Base-by-base conservation (phyloP, 163 green algal genomes). In the Chlamydomonas reinhardtii region DNA sequence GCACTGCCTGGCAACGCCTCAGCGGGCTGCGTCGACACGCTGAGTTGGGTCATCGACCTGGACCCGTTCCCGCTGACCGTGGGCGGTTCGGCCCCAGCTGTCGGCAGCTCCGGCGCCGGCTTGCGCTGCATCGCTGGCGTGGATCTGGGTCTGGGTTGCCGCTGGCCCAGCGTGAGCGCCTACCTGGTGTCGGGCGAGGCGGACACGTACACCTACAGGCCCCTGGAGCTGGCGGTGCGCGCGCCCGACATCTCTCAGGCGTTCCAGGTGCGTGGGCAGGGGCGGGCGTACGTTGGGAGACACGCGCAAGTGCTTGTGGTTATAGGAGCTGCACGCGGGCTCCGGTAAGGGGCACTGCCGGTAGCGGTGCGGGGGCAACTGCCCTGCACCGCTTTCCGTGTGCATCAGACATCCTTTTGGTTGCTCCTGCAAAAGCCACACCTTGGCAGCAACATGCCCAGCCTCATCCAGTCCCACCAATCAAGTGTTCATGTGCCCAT, bases 31-130 rank as follows among this genome's bases (percentile, higher is more conserved):
- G 27, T 85, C 32, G 68, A 61, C 15, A 12, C 61, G 34, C 54
- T 85, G 31, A 16, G 12, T 9, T 85, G 79, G 79, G 31, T 78
- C 17, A 78, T 85, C 24, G 79, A 85, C 54, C 79, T 85, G 32
- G 39, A 68, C 2, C 79, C 79, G 0, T 85, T 73, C 34, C 79
- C 69, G 3, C 68, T 77, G 12, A 66, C 52, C 9, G 48, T 56
- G 48, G 48, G 48, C 48, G 48, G 48, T 9, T 17, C 48, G 48
- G 48, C 48, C 11, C 11, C 48, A 56, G 48, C 48, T 56, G 72
- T 2, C 32, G 52, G 68, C 5, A 29, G 24, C 2, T 59, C 9
- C 22, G 22, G 16, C 22, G n/a, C 14, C 0, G 68, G 54, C 0
- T 32, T 78, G 20, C 29, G 15, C 2, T 84, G 77, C 69, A 72